Conservation (phyloP, 2,329 filamentous ascomycete species). For the Fusarium tjaetaba region DNA sequence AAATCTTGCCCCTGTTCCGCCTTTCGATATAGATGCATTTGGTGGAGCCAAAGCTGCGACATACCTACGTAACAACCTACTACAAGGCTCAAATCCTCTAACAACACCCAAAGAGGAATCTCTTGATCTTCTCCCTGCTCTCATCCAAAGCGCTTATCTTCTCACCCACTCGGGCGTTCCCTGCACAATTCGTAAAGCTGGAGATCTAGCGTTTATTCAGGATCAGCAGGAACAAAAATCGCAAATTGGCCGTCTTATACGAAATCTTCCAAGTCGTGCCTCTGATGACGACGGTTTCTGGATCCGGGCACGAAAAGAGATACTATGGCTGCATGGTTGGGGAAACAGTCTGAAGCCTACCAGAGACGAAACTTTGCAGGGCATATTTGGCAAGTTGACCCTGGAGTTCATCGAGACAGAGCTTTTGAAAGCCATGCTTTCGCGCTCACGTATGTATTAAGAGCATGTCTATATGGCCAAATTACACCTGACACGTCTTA, state of each 20-base stretch:
- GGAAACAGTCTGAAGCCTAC: slow-evolving; percentile 55
- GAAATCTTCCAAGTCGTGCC: slow-evolving; percentile 58
- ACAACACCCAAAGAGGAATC: slow-evolving; percentile 68
- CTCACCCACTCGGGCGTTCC: slow-evolving; percentile 61
- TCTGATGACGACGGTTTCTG: slow-evolving; percentile 72
- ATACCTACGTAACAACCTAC: slow-evolving; percentile 56
- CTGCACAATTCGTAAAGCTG: slow-evolving; percentile 63
- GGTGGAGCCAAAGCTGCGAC: slow-evolving; percentile 42
- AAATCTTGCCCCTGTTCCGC: slow-evolving; percentile 54
- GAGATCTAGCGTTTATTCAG: slow-evolving; percentile 71
- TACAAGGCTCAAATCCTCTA: slow-evolving; percentile 70
- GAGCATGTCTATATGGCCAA: too few relatives aligned
- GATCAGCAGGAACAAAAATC: slow-evolving; percentile 72
- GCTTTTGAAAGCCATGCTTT: slow-evolving; percentile 73
- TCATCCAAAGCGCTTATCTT: slow-evolving; percentile 70
- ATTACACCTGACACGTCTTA: slow-evolving; percentile 44
- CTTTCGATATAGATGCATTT: slow-evolving; percentile 34
- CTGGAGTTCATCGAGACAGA: slow-evolving; percentile 73
- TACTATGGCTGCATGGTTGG: slow-evolving; percentile 81
- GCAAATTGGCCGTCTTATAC: slow-evolving; percentile 68
- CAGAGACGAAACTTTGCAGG: slow-evolving; percentile 60
- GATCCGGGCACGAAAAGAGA: slow-evolving; percentile 67
- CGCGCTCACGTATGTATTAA: slow-evolving; percentile 63
- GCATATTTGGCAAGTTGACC: slow-evolving; percentile 70
- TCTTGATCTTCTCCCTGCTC: slow-evolving; percentile 68